A percentile compares a stretch with the other conserved stretches of the same genome.
Evolutionary conservation across 305 asterid genomes (phyloP).

Genomic region (Plantago rigida): DNA sequence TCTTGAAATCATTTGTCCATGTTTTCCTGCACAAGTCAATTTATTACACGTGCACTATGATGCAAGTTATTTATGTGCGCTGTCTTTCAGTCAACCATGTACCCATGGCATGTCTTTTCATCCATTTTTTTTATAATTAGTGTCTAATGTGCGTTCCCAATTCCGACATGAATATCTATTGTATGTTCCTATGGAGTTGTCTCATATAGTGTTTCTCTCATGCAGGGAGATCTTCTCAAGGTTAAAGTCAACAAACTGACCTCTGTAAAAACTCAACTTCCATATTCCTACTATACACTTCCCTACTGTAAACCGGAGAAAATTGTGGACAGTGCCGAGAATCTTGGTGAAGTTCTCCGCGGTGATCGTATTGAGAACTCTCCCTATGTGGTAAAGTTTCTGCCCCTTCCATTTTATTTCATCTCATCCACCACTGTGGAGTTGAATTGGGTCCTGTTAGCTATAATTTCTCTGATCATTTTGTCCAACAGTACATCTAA

Average conservation of each 20-base stretch:
- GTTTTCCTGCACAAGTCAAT: not conserved
- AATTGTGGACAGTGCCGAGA: constrained; percentile 78
- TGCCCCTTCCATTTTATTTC: not conserved
- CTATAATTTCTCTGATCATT: not conserved
- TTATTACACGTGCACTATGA: not conserved
- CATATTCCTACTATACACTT: constrained; percentile 67
- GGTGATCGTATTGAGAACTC: constrained; percentile 95
- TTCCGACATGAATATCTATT: not conserved
- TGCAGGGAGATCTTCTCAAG: constrained; percentile 69
- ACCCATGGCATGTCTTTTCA: not conserved
- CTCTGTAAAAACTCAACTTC: constrained; percentile 78
- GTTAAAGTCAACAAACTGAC: constrained; percentile 83
- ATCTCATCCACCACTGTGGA: not conserved
- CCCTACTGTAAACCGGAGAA: constrained; percentile 56
- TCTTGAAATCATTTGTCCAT: not conserved
- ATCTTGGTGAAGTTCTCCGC: constrained; percentile 90
- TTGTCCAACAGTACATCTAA: constrained; percentile 1
- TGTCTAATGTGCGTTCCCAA: not conserved
- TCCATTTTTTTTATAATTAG: too few relatives aligned
- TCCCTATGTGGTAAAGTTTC: constrained; percentile 53
- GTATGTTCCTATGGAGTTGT: constrained; percentile 16
- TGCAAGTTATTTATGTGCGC: not conserved
- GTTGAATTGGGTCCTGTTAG: not conserved
- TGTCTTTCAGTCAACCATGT: not conserved
- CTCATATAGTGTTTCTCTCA: constrained; percentile 18